Percentiles rank a stretch among this genome's conserved stretches.
Conservation (phyloP, 2,329 filamentous ascomycete genomes). For the Pseudofabraea citricarpa region DNA sequence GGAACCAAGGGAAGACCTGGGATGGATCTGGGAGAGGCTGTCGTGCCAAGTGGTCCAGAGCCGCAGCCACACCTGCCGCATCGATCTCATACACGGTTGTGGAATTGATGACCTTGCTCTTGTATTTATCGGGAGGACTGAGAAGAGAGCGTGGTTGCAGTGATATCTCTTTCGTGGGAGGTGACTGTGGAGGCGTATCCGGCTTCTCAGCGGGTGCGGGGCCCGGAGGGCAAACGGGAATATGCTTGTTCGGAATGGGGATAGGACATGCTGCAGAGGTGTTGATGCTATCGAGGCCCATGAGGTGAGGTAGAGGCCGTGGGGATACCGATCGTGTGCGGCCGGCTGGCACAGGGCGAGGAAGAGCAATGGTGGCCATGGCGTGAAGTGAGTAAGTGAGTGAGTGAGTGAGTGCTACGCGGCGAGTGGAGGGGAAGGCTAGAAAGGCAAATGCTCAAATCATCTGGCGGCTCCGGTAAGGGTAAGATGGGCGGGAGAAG, state of each 20-base stretch:
- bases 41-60: slow-evolving; percentile 69
- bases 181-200: slow-evolving; percentile 63
- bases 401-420: neutral
- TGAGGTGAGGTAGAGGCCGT: slow-evolving; percentile 41
- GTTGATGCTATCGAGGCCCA: slow-evolving; percentile 46
- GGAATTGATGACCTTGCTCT: slow-evolving; percentile 44
- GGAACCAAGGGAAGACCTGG: slow-evolving; percentile 93
- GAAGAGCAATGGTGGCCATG: slow-evolving; percentile 30
- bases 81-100: slow-evolving; percentile 68
- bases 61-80: slow-evolving; percentile 61
- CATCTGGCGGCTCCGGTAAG: neutral
- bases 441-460: neutral
- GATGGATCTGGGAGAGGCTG: slow-evolving; percentile 81
- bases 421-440: neutral
- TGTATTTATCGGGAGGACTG: slow-evolving; percentile 65
- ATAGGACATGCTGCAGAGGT: slow-evolving; percentile 50
- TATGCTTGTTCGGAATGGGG: slow-evolving; percentile 80
- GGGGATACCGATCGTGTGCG: slow-evolving; percentile 34
- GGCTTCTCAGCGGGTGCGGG: slow-evolving; percentile 52
- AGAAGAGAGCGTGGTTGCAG: slow-evolving; percentile 64
- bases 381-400: neutral
- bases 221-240: slow-evolving; percentile 84
- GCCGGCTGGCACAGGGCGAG: slow-evolving; percentile 20
- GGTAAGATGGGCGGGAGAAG: neutral
- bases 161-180: slow-evolving; percentile 49